Conservation (phyloP, 257 asterid species). For the Petunia axillaris region DNA sequence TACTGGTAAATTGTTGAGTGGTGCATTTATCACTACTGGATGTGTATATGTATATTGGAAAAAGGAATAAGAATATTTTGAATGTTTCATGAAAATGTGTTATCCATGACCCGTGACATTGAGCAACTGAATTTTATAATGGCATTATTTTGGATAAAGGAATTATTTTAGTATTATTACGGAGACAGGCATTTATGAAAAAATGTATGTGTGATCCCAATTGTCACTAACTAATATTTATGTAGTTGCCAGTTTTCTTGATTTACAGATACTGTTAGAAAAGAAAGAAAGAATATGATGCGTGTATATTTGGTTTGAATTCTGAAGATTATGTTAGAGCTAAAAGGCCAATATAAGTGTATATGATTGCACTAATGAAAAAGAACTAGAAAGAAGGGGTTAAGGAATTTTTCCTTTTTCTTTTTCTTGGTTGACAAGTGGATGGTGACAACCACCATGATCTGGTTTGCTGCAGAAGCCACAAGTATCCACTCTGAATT, state of each 20-base stretch:
- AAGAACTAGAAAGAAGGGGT: not conserved
- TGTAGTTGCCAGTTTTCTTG: not conserved
- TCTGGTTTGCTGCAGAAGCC: not conserved
- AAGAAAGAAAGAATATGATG: not conserved
- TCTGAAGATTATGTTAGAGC: not conserved
- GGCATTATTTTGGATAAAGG: not conserved
- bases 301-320: not conserved
- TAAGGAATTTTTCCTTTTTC: not conserved
- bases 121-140: not conserved
- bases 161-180: not conserved
- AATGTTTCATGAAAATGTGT: not conserved
- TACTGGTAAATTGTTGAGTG: not conserved
- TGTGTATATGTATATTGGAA: not conserved
- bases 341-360: constrained; percentile 6
- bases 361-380: not conserved
- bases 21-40: not conserved
- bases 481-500: constrained; percentile 4
- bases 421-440: not conserved
- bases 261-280: not conserved
- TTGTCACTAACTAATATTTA: not conserved
- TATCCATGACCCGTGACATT: constrained; percentile 14
- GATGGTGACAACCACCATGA: not conserved
- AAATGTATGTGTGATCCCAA: constrained; percentile 7
- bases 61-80: not conserved
- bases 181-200: not conserved